These are phyloP conservation scores for Eurotiales sp. DNA, from an alignment of 2,329 filamentous ascomycete genomes.

Conservation along the genomic window DNA sequence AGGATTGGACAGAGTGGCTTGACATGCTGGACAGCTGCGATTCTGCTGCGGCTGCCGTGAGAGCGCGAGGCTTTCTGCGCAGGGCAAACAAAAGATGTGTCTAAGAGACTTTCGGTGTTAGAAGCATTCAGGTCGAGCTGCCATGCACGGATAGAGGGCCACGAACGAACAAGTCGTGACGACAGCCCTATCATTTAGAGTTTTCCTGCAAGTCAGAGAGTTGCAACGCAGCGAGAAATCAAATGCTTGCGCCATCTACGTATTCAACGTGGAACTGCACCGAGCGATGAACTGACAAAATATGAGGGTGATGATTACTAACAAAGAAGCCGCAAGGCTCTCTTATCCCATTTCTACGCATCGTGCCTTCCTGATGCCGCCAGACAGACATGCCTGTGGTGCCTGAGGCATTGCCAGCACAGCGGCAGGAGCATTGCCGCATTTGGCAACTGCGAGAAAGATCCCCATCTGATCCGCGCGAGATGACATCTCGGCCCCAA, in stretches of 20 bases:
- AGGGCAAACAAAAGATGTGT: slow-evolving; percentile 80
- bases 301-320: too few relatives aligned
- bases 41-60: slow-evolving; percentile 51
- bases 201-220: slow-evolving; percentile 67
- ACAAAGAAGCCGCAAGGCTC: not conserved
- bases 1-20: slow-evolving; percentile 61
- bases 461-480: too few relatives aligned
- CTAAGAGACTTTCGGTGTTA: slow-evolving; percentile 41
- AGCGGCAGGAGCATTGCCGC: not conserved
- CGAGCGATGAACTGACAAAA: too few relatives aligned
- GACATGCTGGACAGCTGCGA: slow-evolving; percentile 72
- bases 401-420: too few relatives aligned
- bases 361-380: too few relatives aligned
- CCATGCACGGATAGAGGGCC: slow-evolving; percentile 4
- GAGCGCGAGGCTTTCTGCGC: slow-evolving; percentile 64
- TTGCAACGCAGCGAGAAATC: slow-evolving; percentile 77
- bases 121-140: not conserved
- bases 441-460: not conserved
- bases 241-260: slow-evolving; percentile 52
- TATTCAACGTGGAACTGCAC: too few relatives aligned
- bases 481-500: not conserved
- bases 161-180: slow-evolving; percentile 84
- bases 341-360: too few relatives aligned
- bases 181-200: slow-evolving; percentile 67
- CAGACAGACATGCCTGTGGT: too few relatives aligned